Percentiles rank a stretch among this genome's conserved stretches.
Conservation (phyloP, 495 filamentous ascomycete genomes). For the Haplographium delicatum region DNA sequence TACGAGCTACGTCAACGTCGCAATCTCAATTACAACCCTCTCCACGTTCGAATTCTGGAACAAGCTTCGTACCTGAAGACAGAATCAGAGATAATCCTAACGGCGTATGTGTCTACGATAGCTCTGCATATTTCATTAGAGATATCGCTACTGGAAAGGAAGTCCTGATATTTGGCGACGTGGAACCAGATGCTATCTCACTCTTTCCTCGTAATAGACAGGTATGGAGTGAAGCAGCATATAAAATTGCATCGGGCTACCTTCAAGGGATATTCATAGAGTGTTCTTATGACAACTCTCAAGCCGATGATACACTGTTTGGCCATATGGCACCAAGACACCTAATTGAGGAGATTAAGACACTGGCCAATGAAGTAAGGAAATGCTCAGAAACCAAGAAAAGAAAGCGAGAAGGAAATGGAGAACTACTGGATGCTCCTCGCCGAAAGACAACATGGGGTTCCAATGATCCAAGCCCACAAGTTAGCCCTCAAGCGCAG, state of each 20-base stretch:
- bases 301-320: constrained; percentile 69
- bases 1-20: background rate
- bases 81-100: constrained; percentile 21
- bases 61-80: background rate
- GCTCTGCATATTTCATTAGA: constrained; percentile 86
- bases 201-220: constrained; percentile 68
- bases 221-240: constrained; percentile 83
- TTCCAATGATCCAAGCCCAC: background rate
- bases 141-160: constrained; percentile 62
- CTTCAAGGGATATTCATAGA: constrained; percentile 87
- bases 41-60: background rate
- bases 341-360: constrained; percentile 67
- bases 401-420: constrained; percentile 26
- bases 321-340: constrained; percentile 84
- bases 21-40: background rate
- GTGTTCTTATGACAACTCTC: constrained; percentile 80
- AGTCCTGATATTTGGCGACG: constrained; percentile 89
- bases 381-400: constrained; percentile 29
- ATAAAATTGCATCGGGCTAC: constrained; percentile 63
- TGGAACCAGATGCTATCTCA: constrained; percentile 86
- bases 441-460: background rate
- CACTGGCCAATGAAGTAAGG: constrained; percentile 61
- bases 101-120: constrained; percentile 63
- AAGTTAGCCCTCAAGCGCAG: background rate
- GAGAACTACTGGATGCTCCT: background rate